Conservation (phyloP, 768 basidiomycete genomes). For the Multifurca ochricompacta region DNA sequence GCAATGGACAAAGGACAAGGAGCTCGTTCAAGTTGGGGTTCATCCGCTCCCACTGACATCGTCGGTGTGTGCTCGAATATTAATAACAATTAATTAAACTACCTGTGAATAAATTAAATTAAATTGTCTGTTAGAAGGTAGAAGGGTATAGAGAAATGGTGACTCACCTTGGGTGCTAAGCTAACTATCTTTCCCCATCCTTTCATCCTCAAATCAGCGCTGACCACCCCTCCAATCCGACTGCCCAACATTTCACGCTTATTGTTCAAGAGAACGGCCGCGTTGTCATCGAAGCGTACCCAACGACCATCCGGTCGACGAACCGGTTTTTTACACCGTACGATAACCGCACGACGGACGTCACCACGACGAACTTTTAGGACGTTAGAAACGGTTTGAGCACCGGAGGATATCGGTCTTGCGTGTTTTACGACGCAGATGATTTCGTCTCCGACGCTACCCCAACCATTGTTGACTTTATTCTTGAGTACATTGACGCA, state of each 20-base stretch:
- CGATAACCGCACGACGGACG: slow-evolving; percentile 92
- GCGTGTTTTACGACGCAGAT: slow-evolving; percentile 93
- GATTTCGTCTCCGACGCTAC: slow-evolving; percentile 89
- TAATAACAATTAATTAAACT: neutral
- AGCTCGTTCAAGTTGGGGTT: neutral
- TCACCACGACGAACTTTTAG: slow-evolving; percentile 91
- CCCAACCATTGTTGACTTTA: slow-evolving; percentile 94
- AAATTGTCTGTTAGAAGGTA: neutral
- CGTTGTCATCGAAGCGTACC: slow-evolving; percentile 94
- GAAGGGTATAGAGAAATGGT: no score
- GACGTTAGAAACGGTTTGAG: slow-evolving; percentile 63
- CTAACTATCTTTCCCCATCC: slow-evolving; percentile 94
- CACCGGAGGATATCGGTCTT: slow-evolving; percentile 64
- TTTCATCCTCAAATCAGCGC: slow-evolving; percentile 80
- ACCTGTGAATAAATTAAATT: neutral
- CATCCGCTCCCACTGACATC: neutral
- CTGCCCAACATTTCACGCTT: slow-evolving; percentile 96
- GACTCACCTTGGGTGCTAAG: slow-evolving; percentile 76
- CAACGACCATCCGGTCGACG: slow-evolving; percentile 81
- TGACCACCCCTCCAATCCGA: slow-evolving; percentile 89
- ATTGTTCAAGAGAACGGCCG: slow-evolving; percentile 88
- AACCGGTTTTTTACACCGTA: slow-evolving; percentile 83
- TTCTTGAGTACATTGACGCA: slow-evolving; percentile 95
- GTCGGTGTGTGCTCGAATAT: slow-evolving; percentile 4
- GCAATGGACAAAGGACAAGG: neutral